Evolutionary conservation across 1,284 basidiomycete species (phyloP), one percentile per base, ranked within the genome.

Genomic region (Cutaneotrichosporon dermatis): DNA sequence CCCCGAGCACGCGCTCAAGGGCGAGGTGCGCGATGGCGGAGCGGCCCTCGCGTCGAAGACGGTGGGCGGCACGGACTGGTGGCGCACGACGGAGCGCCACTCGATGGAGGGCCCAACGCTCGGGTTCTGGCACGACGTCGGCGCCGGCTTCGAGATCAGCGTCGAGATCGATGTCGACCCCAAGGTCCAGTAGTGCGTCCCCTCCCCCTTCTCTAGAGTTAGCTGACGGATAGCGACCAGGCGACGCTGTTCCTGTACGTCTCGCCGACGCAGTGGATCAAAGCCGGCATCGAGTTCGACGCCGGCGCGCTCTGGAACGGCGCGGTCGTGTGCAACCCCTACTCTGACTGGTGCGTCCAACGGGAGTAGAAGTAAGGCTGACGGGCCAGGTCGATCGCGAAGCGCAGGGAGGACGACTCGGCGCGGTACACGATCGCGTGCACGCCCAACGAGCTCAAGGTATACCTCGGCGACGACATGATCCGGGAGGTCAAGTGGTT

Each of bases 401-500:
- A 55, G 40, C 59, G 63, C n/a, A n/a, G 51, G 8, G n/a, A 41
- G 3, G 13, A 37, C 13, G 55, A 58, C 25, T 59, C 51, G 44
- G 13, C 56, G 2, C 56, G 62, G 3, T 71, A 67, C 60, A 66
- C 66, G 8, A 59, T 71, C 34, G 57, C 64, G 2, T 57, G 58
- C 50, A 45, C 57, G 9, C 50, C 46, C 8, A 46, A 59, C 48
- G 44, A 51, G 42, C 48, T 57, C 12, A 43, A 63, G 10, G 54
- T 73, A 1, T 73, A 61, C 62, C 65, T 67, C 10, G 69, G 66
- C 43, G 63, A 66, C 40, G 62, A 66, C 34, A 69, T 71, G 67
- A 67, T 73, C 40, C 63, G 71, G 13, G 61, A 73, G 59, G 67
- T 68, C 35, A 67, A 64, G 48, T 63, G 60, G 43, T 73, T 73